Percentiles rank a stretch among this genome's conserved stretches.
These are phyloP conservation scores for Aphanomyces euteiches DNA, from an alignment of 352 stramenopile genomes.

Conservation along the genomic window DNA sequence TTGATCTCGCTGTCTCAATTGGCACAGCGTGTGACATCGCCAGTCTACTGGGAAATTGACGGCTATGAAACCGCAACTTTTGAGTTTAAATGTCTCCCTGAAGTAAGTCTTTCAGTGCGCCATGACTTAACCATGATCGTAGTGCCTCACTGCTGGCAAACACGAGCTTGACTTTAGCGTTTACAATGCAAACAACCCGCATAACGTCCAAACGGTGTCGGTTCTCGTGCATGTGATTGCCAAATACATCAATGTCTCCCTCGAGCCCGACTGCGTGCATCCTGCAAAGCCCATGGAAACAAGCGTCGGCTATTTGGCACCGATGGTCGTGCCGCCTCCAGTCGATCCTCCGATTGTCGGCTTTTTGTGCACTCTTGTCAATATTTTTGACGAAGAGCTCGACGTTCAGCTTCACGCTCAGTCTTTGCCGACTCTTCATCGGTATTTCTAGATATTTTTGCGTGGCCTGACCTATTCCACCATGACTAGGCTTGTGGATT, in stretches of 20 bases:
- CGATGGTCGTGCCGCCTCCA: slow-evolving; percentile 61
- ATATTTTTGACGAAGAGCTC: slow-evolving; percentile 84
- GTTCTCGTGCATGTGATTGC: slow-evolving; percentile 76
- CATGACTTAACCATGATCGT: neutral
- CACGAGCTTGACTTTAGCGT: slow-evolving; percentile 63
- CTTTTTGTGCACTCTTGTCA: slow-evolving; percentile 62
- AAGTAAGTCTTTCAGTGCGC: neutral
- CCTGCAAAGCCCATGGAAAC: slow-evolving; percentile 24
- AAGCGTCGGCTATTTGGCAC: slow-evolving; percentile 67
- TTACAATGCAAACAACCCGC: slow-evolving; percentile 74
- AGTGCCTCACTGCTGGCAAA: slow-evolving; percentile 38
- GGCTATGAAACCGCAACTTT: slow-evolving; percentile 3
- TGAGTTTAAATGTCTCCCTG: slow-evolving; percentile 24
- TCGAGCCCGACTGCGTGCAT: slow-evolving; percentile 61
- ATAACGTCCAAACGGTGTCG: slow-evolving; percentile 64
- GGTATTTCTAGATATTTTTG: too few species aligned
- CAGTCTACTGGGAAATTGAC: slow-evolving; percentile 5
- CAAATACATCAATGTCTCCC: slow-evolving; percentile 72
- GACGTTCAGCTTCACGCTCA: slow-evolving; percentile 48
- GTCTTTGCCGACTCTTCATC: too few species aligned
- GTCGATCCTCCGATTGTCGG: slow-evolving; percentile 54
- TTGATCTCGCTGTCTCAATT: neutral
- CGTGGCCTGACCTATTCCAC: too few species aligned
- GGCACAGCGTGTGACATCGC: neutral
- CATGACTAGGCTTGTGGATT: slow-evolving; percentile 54